phyloP scores from a whole-genome alignment of 2,329 filamentous ascomycete genomes.

The Ascochyta rabiei region DNA sequence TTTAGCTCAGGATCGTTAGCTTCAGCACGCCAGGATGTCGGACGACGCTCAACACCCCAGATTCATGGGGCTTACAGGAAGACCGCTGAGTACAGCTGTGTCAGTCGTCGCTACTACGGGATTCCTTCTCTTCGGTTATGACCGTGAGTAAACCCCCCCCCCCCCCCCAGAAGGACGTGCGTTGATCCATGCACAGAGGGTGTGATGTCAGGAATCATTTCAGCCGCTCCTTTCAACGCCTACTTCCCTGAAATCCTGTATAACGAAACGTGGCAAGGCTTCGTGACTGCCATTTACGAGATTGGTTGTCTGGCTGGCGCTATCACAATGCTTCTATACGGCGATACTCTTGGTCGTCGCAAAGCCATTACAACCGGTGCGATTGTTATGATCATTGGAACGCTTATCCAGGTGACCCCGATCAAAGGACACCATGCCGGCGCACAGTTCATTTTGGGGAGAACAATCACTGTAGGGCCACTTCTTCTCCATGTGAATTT shows the following conservation, averaged over 20 bases:
- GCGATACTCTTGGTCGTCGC: constrained; percentile 52
- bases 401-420: constrained; percentile 48
- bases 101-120: constrained; percentile 41
- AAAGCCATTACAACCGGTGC: constrained; percentile 52
- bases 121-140: constrained; percentile 42
- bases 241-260: constrained; percentile 49
- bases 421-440: constrained; percentile 44
- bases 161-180: neutral
- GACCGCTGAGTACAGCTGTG: constrained; percentile 34
- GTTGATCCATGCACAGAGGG: constrained; percentile 31
- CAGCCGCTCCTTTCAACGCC: constrained; percentile 40
- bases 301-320: constrained; percentile 56
- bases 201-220: constrained; percentile 48
- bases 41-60: constrained; percentile 26
- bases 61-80: constrained; percentile 40
- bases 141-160: constrained; percentile 25
- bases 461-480: constrained; percentile 51
- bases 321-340: constrained; percentile 46
- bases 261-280: constrained; percentile 57
- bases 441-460: constrained; percentile 60
- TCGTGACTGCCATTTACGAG: constrained; percentile 60
- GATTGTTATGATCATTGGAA: constrained; percentile 52
- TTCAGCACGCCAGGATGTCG: constrained; percentile 16
- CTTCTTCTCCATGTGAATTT: neutral
- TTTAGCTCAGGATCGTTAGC: neutral